Evolutionary conservation across 2,329 filamentous ascomycete species (phyloP).

Genomic region (Clonostachys byssicola): DNA sequence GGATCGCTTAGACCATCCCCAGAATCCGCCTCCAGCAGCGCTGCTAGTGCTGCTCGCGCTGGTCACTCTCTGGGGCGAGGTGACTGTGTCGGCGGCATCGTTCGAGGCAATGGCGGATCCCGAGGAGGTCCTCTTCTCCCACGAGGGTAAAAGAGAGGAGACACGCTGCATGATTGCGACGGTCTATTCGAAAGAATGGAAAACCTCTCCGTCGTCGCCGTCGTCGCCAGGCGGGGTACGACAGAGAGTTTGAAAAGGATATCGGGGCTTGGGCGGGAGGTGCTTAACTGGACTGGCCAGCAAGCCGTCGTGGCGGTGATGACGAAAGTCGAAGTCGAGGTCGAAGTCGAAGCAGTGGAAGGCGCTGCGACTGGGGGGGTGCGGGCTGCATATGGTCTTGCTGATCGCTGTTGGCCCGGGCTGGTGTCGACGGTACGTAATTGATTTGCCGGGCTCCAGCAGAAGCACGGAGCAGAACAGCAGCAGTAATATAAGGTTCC

Average conservation of each 20-base stretch:
- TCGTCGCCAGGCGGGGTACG: neutral
- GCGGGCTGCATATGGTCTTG: too few relatives aligned
- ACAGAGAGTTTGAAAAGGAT: neutral
- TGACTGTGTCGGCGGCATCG: constrained; percentile 17
- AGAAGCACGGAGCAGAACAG: too few relatives aligned
- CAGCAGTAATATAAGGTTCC: too few relatives aligned
- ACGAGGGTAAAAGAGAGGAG: constrained; percentile 36
- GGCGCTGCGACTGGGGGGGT: too few relatives aligned
- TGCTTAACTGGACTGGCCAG: too few relatives aligned
- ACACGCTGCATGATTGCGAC: constrained; percentile 34
- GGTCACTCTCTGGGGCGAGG: constrained; percentile 17
- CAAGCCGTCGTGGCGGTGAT: too few relatives aligned
- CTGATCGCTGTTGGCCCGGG: too few relatives aligned
- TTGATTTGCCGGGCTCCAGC: too few relatives aligned
- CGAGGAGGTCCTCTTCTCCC: constrained; percentile 33
- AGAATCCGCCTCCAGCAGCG: constrained; percentile 4
- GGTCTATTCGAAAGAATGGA: neutral
- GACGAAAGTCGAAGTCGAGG: too few relatives aligned
- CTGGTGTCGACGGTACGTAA: too few relatives aligned
- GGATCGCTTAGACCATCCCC: constrained; percentile 6
- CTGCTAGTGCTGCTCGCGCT: constrained; percentile 20
- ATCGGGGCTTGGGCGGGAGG: too few relatives aligned
- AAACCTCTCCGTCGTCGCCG: constrained; percentile 25
- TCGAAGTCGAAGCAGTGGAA: too few relatives aligned
- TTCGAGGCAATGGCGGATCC: constrained; percentile 10